A percentile compares a stretch with the other conserved stretches of the same genome.
Conservation (phyloP, 768 basidiomycete genomes). For the Lactarius indigo region DNA sequence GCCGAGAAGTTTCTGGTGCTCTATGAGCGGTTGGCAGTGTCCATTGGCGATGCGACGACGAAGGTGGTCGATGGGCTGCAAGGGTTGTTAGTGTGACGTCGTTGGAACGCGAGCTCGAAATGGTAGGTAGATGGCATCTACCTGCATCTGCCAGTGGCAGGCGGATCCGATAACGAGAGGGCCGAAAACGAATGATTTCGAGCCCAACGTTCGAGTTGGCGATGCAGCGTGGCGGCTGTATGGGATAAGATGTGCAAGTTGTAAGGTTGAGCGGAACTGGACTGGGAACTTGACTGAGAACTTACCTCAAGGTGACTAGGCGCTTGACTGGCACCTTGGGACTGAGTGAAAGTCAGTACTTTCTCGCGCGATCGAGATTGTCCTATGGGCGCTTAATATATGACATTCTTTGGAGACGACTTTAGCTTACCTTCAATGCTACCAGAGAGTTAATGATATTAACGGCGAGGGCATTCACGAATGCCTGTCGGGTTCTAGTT, state of each 20-base stretch:
- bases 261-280: conserved; percentile 43
- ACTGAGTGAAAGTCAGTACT: conserved; percentile 51
- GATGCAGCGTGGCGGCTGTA: conserved; percentile 58
- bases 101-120: too few species aligned
- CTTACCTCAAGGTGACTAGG: conserved; percentile 31
- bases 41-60: too few species aligned
- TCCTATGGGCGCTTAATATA: conserved; percentile 49
- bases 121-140: too few species aligned
- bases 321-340: conserved; percentile 34
- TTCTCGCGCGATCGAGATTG: conserved; percentile 83
- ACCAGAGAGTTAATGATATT: conserved; percentile 74
- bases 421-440: conserved; percentile 54
- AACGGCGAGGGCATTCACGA: conserved; percentile 61
- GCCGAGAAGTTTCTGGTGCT: too few species aligned
- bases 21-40: too few species aligned
- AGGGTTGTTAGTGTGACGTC: too few species aligned
- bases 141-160: too few species aligned
- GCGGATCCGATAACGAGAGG: too few species aligned
- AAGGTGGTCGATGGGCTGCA: too few species aligned
- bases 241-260: conserved; percentile 58
- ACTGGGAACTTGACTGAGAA: conserved; percentile 39
- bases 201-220: too few species aligned
- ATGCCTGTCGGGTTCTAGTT: conserved; percentile 75
- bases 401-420: not conserved
- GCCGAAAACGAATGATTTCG: too few species aligned